Conservation (phyloP, 768 basidiomycete species). For the Tremella fuciformis region DNA sequence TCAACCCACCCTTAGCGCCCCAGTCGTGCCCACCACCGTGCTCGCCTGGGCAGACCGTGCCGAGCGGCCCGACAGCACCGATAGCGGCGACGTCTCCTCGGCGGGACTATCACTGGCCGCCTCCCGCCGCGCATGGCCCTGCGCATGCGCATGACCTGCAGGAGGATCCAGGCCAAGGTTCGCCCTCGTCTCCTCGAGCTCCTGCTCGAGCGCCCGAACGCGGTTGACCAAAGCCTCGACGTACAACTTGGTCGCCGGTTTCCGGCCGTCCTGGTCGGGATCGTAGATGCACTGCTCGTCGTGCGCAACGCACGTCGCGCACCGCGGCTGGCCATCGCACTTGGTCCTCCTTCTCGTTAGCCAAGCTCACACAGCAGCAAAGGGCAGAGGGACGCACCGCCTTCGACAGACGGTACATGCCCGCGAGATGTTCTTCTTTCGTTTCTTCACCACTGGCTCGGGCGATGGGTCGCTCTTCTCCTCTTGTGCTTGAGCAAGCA, state of each 20-base stretch:
- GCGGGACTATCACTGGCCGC: constrained; percentile 13
- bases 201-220: constrained; percentile 36
- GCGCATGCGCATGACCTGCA: constrained; percentile 12
- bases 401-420: constrained; percentile 38
- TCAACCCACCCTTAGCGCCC: background rate
- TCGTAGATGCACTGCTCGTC: constrained; percentile 47
- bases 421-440: constrained; percentile 28
- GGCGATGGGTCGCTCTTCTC: no score
- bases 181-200: constrained; percentile 13
- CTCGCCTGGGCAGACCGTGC: background rate
- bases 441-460: background rate
- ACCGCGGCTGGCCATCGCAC: constrained; percentile 44
- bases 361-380: background rate
- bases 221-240: constrained; percentile 40
- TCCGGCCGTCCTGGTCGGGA: constrained; percentile 38
- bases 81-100: no score
- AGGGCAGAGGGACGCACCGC: constrained; percentile 18
- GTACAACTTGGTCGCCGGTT: constrained; percentile 41
- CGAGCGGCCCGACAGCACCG: background rate
- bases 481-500: no score
- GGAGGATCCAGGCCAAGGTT: constrained; percentile 25
- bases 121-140: constrained; percentile 8
- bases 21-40: background rate
- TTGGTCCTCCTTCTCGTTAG: constrained; percentile 28
- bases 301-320: constrained; percentile 42